Conservation (phyloP, 2,329 filamentous ascomycete species). For the Rhexocercosporidium sp. region DNA sequence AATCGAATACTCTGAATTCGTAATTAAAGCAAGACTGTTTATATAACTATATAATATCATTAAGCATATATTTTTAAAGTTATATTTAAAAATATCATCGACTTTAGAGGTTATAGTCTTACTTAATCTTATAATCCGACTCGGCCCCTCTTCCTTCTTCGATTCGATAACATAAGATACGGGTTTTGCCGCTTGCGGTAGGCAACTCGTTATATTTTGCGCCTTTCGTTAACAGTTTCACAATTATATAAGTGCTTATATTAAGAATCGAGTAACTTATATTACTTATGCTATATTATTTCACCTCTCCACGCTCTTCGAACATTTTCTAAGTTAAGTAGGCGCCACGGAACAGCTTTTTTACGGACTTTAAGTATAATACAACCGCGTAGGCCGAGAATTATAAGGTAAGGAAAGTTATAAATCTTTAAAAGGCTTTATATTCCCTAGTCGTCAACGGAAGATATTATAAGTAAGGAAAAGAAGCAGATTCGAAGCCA, state of each 20-base stretch:
- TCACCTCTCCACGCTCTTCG: conserved; percentile 15
- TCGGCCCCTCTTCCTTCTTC: too few relatives aligned
- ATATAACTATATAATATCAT: too few relatives aligned
- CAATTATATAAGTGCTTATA: conserved; percentile 31
- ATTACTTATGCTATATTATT: conserved; percentile 23
- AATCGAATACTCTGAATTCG: too few relatives aligned
- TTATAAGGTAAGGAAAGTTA: conserved; percentile 25
- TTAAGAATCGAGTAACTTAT: conserved; percentile 25
- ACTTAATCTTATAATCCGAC: too few relatives aligned
- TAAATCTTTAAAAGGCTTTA: conserved; percentile 30
- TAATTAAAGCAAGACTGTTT: too few relatives aligned
- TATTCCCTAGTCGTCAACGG: conserved; percentile 27
- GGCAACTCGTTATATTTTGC: conserved; percentile 18
- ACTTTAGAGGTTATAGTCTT: background rate
- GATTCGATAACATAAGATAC: too few relatives aligned
- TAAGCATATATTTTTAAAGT: too few relatives aligned
- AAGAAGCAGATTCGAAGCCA: conserved; percentile 27
- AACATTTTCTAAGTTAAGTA: conserved; percentile 24
- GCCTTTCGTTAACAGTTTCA: conserved; percentile 24
- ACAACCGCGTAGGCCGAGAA: conserved; percentile 21
- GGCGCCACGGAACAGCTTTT: conserved; percentile 28
- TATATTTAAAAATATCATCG: too few relatives aligned
- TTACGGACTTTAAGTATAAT: conserved; percentile 25
- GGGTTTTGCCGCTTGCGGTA: background rate
- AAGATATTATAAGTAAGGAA: conserved; percentile 20